These are phyloP conservation scores for Allomyces javanicus DNA, from an alignment of 192 early-diverging fungal species.

Conservation along the genomic window DNA sequence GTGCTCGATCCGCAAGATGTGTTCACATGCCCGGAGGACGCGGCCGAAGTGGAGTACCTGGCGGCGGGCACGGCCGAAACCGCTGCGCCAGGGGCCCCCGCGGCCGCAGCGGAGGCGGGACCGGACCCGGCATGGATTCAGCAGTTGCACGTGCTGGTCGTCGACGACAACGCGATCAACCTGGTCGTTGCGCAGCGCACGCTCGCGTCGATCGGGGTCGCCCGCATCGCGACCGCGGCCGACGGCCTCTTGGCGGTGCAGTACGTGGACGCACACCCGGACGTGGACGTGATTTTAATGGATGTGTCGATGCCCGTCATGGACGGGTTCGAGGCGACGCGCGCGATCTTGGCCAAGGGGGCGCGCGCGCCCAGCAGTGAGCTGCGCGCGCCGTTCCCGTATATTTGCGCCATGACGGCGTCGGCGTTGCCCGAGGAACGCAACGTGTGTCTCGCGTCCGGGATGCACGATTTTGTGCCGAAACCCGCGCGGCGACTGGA, in stretches of 20 bases:
- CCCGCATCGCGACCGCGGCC: not conserved
- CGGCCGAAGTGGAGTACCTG: conserved; percentile 36
- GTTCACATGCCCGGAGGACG: conserved; percentile 49
- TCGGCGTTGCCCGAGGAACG: not conserved
- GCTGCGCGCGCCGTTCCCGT: not conserved
- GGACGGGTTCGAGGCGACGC: not conserved
- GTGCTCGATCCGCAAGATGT: not conserved
- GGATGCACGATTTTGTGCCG: not conserved
- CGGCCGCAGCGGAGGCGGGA: conserved; percentile 36
- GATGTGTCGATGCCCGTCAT: not conserved
- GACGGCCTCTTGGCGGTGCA: not conserved
- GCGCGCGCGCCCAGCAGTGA: not conserved
- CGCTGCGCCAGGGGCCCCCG: conserved; percentile 45
- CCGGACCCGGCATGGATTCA: conserved; percentile 20
- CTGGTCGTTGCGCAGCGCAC: conserved; percentile 60
- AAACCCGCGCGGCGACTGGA: not conserved
- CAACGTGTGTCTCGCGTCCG: not conserved
- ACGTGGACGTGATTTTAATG: not conserved
- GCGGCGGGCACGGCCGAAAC: conserved; percentile 48
- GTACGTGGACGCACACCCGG: not conserved
- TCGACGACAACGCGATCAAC: conserved; percentile 75
- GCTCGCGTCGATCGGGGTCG: conserved; percentile 16
- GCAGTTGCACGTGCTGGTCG: conserved; percentile 55
- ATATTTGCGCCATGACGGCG: not conserved
- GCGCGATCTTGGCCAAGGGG: not conserved